Base-by-base conservation (phyloP, 2,329 filamentous ascomycete genomes). In the Dryadomyces quercivorus region DNA sequence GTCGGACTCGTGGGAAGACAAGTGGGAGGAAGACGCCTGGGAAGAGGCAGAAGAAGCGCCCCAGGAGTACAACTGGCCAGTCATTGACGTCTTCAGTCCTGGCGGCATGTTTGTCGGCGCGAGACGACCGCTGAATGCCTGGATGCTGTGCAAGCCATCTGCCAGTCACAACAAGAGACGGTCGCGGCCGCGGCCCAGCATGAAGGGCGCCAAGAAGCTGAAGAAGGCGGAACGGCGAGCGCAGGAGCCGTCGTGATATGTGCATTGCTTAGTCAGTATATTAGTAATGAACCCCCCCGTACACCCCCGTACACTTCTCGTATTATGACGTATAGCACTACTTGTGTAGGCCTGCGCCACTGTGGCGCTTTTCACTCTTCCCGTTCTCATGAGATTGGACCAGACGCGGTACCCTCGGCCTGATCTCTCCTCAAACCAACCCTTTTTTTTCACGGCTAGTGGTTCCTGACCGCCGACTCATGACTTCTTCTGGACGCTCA, bases 61-160 rank as follows among this genome's bases (percentile, higher is more conserved):
- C 46, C 12, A 8, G 22, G 6, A 18, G 10, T 42, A 3, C 15
- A 20, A 22, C 13, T 22, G 18, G 43, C 89, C 89, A 0, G 74
- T 82, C 10, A 78, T 98, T 7, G 91, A 97, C 60, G 81, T 97
- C 0, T 96, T 86, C 63, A 86, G 80, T 31, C 93, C 93, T 0
- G 77, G 89, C 56, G 93, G 93, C n/a, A 83, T 81, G 62, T 93
- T 86, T 61, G 74, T 97, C 34, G 84, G 77, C 1, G 70, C 72
- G 10, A 75, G 88, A 40, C 67, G 65, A 59, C 85, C 87, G 1
- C 82, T 94, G 74, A 82, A 85, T 61, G 87, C 81, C 7, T 90
- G 83, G 78, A 56, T 84, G 56, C 66, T 84, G 52, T 78, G 77
- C 59, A 81, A 80, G 64, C 78, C 79, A 31, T 7, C 36, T 3